Evolutionary conservation across 306 rosid genomes (phyloP).

Genomic region (Delonix regia): DNA sequence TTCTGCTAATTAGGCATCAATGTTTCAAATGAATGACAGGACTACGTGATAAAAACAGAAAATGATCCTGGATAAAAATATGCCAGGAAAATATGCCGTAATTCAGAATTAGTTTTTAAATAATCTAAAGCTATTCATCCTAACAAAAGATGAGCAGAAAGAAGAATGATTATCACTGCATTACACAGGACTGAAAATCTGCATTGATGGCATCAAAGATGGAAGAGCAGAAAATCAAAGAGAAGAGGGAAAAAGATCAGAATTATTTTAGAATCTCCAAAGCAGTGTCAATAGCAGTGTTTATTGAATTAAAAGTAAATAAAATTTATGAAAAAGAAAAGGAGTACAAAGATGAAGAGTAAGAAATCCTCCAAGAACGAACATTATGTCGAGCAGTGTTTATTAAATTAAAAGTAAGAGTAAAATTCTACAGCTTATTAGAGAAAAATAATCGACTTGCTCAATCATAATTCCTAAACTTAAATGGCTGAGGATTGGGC

Average conservation of each 20-base stretch:
- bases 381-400: neutral
- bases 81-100: neutral
- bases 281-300: conserved; percentile 13
- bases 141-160: neutral
- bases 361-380: neutral
- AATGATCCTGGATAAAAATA: neutral
- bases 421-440: neutral
- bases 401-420: neutral
- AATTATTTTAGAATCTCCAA: neutral
- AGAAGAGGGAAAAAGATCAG: neutral
- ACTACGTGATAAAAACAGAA: conserved; percentile 8
- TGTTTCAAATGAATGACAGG: conserved; percentile 16
- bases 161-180: conserved; percentile 2
- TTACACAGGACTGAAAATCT: too few relatives aligned
- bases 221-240: conserved; percentile 8
- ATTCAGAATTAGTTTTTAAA: neutral
- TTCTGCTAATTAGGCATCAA: neutral
- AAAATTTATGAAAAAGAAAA: neutral
- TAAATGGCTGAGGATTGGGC: neutral
- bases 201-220: conserved; percentile 10
- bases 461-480: neutral
- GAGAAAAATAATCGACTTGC: neutral
- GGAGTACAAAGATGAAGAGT: neutral
- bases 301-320: too few relatives aligned
- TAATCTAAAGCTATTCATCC: neutral